phyloP scores from a whole-genome alignment of 2,329 filamentous ascomycete species.

The Podosphaera fusca region DNA sequence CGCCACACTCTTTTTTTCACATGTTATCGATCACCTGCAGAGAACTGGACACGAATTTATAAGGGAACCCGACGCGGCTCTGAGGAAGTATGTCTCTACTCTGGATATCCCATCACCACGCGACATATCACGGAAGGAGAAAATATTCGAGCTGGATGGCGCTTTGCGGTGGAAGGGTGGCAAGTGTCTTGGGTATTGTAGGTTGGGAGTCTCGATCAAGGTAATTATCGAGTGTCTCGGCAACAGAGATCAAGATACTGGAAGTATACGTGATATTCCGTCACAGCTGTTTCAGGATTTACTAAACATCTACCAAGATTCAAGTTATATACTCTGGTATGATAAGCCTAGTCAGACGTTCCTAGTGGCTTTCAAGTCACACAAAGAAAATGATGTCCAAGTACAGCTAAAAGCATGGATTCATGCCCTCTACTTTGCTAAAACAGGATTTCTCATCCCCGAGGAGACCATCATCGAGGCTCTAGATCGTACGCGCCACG shows the following conservation, averaged over 20 bases:
- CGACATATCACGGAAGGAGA: constrained; percentile 29
- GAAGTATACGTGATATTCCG: constrained; percentile 8
- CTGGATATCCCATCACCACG: constrained; percentile 29
- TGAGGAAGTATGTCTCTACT: background rate
- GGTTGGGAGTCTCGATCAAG: constrained; percentile 26
- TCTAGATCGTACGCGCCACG: background rate
- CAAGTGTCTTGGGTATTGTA: constrained; percentile 26
- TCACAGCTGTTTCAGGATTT: constrained; percentile 17
- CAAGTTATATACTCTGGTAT: constrained; percentile 39
- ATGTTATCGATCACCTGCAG: constrained; percentile 20
- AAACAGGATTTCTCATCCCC: background rate
- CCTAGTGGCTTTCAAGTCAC: constrained; percentile 35
- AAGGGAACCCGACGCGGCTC: background rate
- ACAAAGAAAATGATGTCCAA: constrained; percentile 22
- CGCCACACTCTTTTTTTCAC: constrained; percentile 51
- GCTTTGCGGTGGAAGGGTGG: constrained; percentile 27
- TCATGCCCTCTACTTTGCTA: constrained; percentile 24
- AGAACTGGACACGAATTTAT: background rate
- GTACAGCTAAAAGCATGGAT: constrained; percentile 38
- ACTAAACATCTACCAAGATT: constrained; percentile 24
- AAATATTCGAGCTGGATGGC: constrained; percentile 13
- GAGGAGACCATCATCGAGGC: constrained; percentile 1
- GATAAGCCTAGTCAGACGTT: constrained; percentile 22
- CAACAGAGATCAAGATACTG: background rate
- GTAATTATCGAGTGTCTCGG: constrained; percentile 8